Base-by-base conservation (phyloP, 768 basidiomycete genomes). In the Lactifluus subvellereus region DNA sequence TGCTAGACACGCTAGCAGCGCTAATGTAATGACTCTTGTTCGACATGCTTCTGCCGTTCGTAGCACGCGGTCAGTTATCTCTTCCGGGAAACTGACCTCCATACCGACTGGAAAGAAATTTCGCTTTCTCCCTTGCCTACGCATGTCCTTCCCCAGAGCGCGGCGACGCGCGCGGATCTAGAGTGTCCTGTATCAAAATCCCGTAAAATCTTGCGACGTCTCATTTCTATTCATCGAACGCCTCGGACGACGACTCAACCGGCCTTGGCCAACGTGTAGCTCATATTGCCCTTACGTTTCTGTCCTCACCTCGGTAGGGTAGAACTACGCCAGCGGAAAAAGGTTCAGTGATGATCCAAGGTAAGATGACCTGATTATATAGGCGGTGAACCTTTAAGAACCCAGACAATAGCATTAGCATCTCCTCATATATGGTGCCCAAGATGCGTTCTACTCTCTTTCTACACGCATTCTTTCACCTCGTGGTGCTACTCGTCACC, bases 41-140 rank as follows among this genome's bases (percentile, higher is more conserved):
- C 27, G 57, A 53, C 57, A 20, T 59, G 51, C 57, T 59, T 64
- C 62, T 59, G 55, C 56, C 45, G n/a, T 62, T 53, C 47, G 40
- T 42, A 27, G 53, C 38, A 30, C 33, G 57, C 50, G 53, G 62
- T 33, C 35, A 48, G 27, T 49, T 14, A 49, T 42, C 27, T 27
- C 22, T 40, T 59, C 53, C 38, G 57, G 52, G 35, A 53, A n/a
- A 59, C 50, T 38, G 13, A 10, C 47, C 52, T 30, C 45, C 52
- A 27, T 47, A 49, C 38, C 54, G 57, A 3, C 27, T 27, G 2
- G 27, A 54, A 50, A 45, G 43, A 5, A 33, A 33, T 27, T 37
- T 52, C 42, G 35, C 57, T 9, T 32, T 63, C 53, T 51, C 57
- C n/a, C 57, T n/a, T 52, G 6, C 35, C 51, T 45, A 20, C 14